phyloP scores from a whole-genome alignment of 805 yeast genomes.

The Candida hispaniensis region DNA sequence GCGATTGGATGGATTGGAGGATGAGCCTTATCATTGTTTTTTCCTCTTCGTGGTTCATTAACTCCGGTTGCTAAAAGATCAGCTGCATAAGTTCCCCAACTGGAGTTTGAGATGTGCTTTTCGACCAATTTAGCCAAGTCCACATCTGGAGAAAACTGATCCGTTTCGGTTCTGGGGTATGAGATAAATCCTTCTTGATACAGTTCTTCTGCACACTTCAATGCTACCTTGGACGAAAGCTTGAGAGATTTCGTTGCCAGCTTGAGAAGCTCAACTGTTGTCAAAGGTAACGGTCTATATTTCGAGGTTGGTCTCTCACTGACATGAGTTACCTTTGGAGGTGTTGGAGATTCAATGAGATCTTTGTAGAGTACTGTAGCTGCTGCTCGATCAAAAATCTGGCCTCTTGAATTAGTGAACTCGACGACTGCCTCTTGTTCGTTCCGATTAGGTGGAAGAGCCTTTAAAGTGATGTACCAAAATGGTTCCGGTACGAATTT shows the following conservation, averaged over 20 bases:
- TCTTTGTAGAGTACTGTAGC: slow-evolving; percentile 56
- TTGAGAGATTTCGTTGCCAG: slow-evolving; percentile 66
- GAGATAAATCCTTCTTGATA: slow-evolving; percentile 82
- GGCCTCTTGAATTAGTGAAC: slow-evolving; percentile 68
- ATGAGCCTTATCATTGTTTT: slow-evolving; percentile 88
- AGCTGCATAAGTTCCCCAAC: slow-evolving; percentile 77
- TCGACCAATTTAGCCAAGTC: slow-evolving; percentile 51
- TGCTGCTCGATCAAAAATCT: slow-evolving; percentile 60
- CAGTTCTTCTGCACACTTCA: slow-evolving; percentile 68
- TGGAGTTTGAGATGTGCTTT: slow-evolving; percentile 44
- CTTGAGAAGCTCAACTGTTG: slow-evolving; percentile 89
- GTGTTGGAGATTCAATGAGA: slow-evolving; percentile 36
- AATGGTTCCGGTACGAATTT: slow-evolving; percentile 65
- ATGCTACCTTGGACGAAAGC: slow-evolving; percentile 67
- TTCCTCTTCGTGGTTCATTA: slow-evolving; percentile 63
- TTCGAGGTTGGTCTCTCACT: slow-evolving; percentile 57
- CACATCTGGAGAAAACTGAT: slow-evolving; percentile 66
- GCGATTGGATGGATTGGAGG: slow-evolving; percentile 92
- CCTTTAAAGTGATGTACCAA: slow-evolving; percentile 57
- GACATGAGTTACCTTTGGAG: slow-evolving; percentile 24
- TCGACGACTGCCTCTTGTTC: too few species aligned
- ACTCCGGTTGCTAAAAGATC: slow-evolving; percentile 31
- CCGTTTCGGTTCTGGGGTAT: slow-evolving; percentile 97
- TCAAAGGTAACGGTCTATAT: slow-evolving; percentile 78
- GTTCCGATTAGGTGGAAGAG: too few species aligned